phyloP scores from a whole-genome alignment of 306 rosid species.

The Ammopiptanthus mongolicus region DNA sequence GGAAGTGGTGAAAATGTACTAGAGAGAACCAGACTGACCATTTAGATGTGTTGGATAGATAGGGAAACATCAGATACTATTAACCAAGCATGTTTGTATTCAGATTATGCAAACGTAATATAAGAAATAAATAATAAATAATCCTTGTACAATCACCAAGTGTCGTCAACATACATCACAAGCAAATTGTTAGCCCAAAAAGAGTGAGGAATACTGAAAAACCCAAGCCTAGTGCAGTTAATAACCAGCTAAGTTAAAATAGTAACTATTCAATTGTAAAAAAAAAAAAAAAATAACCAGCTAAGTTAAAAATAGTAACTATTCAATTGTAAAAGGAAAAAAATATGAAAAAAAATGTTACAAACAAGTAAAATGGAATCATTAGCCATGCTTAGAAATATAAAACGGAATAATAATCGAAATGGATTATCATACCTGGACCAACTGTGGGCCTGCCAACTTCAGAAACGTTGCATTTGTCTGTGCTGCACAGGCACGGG shows the following conservation, averaged over 20 bases:
- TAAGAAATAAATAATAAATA: neutral
- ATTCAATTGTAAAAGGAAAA: neutral
- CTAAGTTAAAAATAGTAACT: neutral
- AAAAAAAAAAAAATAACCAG: neutral
- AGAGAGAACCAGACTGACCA: neutral
- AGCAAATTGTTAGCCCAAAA: neutral
- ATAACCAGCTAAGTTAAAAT: neutral
- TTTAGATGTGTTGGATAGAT: neutral
- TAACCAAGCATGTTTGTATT: neutral
- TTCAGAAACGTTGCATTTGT: slow-evolving; percentile 93
- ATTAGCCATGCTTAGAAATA: neutral
- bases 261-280: neutral
- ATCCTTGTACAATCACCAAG: neutral
- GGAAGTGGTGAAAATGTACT: neutral
- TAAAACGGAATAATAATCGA: neutral
- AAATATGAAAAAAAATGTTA: neutral
- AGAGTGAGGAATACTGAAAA: neutral
- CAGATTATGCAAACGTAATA: neutral
- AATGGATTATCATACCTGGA: slow-evolving; percentile 59
- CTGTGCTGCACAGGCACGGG: slow-evolving; percentile 98
- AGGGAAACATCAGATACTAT: neutral
- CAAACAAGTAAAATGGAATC: neutral
- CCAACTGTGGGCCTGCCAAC: slow-evolving; percentile 94
- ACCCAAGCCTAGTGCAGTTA: neutral
- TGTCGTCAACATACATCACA: neutral